These are phyloP conservation scores for Ophiocordyceps camponoti-leonardi DNA, from an alignment of 2,329 filamentous ascomycete genomes.

Conservation along the genomic window DNA sequence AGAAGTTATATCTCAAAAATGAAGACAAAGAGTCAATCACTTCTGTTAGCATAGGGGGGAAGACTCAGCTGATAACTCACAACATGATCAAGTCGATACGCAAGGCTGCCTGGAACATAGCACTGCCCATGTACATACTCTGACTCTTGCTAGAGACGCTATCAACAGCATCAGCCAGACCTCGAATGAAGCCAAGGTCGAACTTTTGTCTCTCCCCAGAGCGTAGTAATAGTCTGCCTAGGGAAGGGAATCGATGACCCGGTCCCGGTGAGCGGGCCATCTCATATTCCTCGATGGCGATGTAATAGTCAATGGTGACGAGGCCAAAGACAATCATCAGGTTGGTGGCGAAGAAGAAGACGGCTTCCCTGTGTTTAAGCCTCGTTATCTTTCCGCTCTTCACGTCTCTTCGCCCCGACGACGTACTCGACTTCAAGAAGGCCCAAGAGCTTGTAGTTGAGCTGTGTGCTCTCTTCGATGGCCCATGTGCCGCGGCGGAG, in stretches of 20 bases:
- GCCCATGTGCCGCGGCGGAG: slow-evolving; percentile 54
- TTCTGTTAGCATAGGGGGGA: too few species aligned
- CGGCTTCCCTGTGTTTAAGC: slow-evolving; percentile 29
- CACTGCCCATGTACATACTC: slow-evolving; percentile 58
- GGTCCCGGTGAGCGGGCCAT: neutral
- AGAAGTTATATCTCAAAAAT: slow-evolving; percentile 25
- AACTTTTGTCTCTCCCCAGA: neutral
- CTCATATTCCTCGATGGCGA: slow-evolving; percentile 34
- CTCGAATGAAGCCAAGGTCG: neutral
- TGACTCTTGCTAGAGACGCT: slow-evolving; percentile 48
- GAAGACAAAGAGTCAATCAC: too few species aligned
- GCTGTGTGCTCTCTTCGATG: slow-evolving; percentile 50
- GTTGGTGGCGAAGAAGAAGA: slow-evolving; percentile 60
- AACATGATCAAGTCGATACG: slow-evolving; percentile 51
- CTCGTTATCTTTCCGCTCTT: neutral
- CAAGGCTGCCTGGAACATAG: slow-evolving; percentile 49
- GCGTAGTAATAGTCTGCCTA: neutral
- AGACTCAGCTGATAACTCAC: too few species aligned
- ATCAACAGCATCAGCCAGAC: slow-evolving; percentile 29
- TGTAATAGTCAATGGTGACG: slow-evolving; percentile 49
- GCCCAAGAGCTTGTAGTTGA: slow-evolving; percentile 43
- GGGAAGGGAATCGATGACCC: neutral
- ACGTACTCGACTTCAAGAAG: slow-evolving; percentile 45
- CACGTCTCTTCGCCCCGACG: neutral
- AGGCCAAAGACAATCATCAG: slow-evolving; percentile 51